A percentile compares a stretch with the other conserved stretches of the same genome.
phyloP scores from a whole-genome alignment of 192 early-diverging fungal species.

The Backusella morwellensis region DNA sequence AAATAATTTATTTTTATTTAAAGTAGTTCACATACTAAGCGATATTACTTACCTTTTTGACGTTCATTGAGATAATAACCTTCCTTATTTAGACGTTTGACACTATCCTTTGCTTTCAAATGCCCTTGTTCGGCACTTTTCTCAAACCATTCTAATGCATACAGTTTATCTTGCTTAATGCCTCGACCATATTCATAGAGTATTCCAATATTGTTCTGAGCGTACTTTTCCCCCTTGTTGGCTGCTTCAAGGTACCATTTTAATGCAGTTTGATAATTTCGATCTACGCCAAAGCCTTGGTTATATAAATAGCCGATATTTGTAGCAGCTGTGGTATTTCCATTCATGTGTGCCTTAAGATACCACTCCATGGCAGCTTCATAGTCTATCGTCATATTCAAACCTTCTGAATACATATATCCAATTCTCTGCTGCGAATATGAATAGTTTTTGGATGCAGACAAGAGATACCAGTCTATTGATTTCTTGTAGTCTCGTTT shows the following conservation, averaged over 20 bases:
- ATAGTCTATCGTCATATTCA: not conserved
- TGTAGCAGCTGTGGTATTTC: not conserved
- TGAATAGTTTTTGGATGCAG: not conserved
- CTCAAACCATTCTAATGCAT: not conserved
- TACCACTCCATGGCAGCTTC: not conserved
- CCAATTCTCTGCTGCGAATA: not conserved
- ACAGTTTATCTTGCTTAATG: not conserved
- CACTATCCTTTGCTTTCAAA: not conserved
- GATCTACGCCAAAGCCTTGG: not conserved
- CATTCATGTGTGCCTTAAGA: not conserved
- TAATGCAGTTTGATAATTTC: not conserved
- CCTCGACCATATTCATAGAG: not conserved
- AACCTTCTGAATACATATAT: not conserved
- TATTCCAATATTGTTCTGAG: not conserved
- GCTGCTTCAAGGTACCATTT: not conserved
- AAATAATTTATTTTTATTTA: not conserved
- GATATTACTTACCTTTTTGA: not conserved
- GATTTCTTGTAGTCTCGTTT: not conserved
- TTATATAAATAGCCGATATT: not conserved
- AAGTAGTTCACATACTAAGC: not conserved
- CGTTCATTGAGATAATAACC: not conserved
- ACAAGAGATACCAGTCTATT: not conserved
- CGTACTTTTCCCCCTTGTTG: not conserved
- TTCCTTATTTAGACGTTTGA: not conserved
- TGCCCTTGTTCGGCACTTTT: not conserved